Evolutionary conservation across 345 rosid genomes (phyloP).

Genomic region (Hibiscus tridactylites): DNA sequence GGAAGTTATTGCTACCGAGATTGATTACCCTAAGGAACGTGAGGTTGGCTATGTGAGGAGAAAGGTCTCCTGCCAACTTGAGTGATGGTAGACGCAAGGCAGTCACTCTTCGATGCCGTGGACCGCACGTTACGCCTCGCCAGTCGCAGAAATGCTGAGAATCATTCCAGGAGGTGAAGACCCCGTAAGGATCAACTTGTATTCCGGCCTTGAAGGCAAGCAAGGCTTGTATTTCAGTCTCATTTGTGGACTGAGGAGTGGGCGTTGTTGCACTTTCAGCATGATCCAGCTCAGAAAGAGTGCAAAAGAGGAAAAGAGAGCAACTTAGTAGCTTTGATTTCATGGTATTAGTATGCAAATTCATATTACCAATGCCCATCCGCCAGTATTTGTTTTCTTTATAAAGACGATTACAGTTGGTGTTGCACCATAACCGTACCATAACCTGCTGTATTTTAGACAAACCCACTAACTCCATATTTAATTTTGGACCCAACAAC

Average conservation of each 20-base stretch:
- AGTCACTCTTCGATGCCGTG: not conserved
- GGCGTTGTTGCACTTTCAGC: not conserved
- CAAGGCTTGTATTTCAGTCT: slow-evolving; percentile 5
- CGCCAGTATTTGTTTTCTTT: not conserved
- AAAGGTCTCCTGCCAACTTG: not conserved
- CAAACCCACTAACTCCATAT: too few relatives aligned
- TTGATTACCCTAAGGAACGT: not conserved
- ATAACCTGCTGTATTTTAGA: too few relatives aligned
- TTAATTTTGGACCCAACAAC: too few relatives aligned
- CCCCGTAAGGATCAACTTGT: not conserved
- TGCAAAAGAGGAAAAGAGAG: not conserved
- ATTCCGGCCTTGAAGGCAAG: not conserved
- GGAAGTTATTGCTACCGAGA: slow-evolving; percentile 7
- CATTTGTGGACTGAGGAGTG: not conserved
- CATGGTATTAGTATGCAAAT: not conserved
- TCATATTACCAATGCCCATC: not conserved
- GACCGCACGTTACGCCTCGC: slow-evolving; percentile 14
- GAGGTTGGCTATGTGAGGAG: slow-evolving; percentile 9
- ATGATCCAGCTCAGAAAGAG: not conserved
- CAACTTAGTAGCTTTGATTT: not conserved
- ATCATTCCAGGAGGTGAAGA: slow-evolving; percentile 6
- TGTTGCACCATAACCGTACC: too few relatives aligned
- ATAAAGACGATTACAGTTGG: not conserved
- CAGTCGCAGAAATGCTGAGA: slow-evolving; percentile 11
- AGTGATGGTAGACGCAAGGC: not conserved